Percentiles rank a stretch among this genome's conserved stretches.
Evolutionary conservation across 257 asterid species (phyloP).

Genomic region (Solanum gandarillasii): DNA sequence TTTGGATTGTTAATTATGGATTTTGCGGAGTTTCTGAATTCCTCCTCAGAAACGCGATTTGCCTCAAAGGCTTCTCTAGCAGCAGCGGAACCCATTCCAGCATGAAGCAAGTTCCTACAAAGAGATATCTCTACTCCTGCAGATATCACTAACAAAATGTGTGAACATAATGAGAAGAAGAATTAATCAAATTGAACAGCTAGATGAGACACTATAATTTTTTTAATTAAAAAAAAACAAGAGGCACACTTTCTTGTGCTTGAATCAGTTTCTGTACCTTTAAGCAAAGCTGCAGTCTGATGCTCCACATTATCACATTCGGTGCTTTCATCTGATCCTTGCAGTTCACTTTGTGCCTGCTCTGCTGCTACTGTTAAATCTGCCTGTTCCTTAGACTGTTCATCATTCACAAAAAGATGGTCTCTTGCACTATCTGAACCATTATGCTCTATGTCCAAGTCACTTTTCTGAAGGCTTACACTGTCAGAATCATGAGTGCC

Average conservation of each 20-base stretch:
- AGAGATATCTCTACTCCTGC: slow-evolving; percentile 79
- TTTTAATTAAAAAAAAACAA: neutral
- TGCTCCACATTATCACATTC: slow-evolving; percentile 27
- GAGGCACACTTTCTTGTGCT: slow-evolving; percentile 29
- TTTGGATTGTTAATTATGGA: slow-evolving; percentile 56
- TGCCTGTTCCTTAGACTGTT: slow-evolving; percentile 18
- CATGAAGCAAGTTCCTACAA: slow-evolving; percentile 57
- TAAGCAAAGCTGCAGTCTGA: slow-evolving; percentile 16
- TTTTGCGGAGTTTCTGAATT: slow-evolving; percentile 43
- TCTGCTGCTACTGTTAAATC: slow-evolving; percentile 9
- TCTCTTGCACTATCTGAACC: slow-evolving; percentile 19
- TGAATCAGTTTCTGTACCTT: slow-evolving; percentile 17
- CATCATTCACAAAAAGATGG: slow-evolving; percentile 16
- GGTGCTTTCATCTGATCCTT: slow-evolving; percentile 16
- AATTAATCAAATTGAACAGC: slow-evolving; percentile 1
- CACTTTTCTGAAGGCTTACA: slow-evolving; percentile 9
- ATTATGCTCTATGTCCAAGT: slow-evolving; percentile 12
- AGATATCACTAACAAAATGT: neutral
- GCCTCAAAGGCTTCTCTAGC: slow-evolving; percentile 64
- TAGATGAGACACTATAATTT: neutral
- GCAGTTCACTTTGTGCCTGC: slow-evolving; percentile 10
- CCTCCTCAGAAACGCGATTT: slow-evolving; percentile 51
- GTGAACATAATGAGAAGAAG: neutral
- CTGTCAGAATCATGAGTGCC: slow-evolving; percentile 19
- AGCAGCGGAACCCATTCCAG: slow-evolving; percentile 74